Percentiles rank a stretch among this genome's conserved stretches.
These are phyloP conservation scores for Pistacia atlantica DNA, from an alignment of 345 rosid species.

Conservation along the genomic window DNA sequence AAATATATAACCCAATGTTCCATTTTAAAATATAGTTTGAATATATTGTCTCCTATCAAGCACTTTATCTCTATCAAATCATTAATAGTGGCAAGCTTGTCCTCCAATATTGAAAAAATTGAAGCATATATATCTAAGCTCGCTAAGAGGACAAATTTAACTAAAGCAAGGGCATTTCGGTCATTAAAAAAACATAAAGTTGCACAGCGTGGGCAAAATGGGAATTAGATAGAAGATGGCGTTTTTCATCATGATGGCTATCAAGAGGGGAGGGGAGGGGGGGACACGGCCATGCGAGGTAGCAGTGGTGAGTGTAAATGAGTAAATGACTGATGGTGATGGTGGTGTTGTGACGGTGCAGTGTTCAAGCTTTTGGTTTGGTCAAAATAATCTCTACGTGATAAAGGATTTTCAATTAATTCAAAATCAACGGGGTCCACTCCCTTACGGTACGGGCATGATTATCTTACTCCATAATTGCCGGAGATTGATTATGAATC, in stretches of 20 bases:
- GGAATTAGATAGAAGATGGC: no score
- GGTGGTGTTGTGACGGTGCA: background rate
- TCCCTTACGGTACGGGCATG: background rate
- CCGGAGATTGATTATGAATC: constrained; percentile 10
- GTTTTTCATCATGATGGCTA: background rate
- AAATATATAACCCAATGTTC: no score
- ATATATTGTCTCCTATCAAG: background rate
- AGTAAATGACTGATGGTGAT: background rate
- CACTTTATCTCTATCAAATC: no score
- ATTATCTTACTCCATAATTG: constrained; percentile 16
- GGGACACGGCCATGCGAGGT: background rate
- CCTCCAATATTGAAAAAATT: background rate
- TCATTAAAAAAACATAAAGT: background rate
- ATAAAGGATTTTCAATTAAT: background rate
- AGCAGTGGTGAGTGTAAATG: background rate
- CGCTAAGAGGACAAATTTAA: no score
- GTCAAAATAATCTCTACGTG: background rate
- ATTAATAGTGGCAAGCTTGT: background rate
- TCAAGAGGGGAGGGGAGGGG: background rate
- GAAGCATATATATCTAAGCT: background rate
- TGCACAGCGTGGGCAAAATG: no score
- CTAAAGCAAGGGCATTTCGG: background rate
- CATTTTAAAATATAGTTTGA: background rate
- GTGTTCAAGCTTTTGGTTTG: background rate
- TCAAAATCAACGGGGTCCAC: background rate